Base-by-base conservation (phyloP, 345 rosid genomes). In the Barbarea vulgaris region DNA sequence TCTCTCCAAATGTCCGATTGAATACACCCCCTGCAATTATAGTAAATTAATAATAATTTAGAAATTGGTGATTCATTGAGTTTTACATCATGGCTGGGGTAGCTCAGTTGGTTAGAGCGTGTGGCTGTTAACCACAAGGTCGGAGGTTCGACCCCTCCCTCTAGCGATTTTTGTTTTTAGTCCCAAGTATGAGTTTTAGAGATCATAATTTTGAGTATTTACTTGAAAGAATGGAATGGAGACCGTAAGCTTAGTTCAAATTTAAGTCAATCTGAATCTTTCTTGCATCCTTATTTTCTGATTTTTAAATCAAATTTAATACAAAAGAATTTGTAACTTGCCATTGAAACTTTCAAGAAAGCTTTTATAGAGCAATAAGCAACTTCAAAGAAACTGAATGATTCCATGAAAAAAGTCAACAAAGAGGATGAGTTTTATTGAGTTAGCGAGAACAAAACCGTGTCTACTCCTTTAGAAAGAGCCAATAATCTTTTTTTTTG, bases 111-210 rank as follows among this genome's bases (percentile, higher is more conserved):
- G 91, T 75, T 87, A 89, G 93, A 87, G 87, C 91, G 88, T 90
- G 89, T 86, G 88, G 93, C 89, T 87, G 86, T 89, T 88, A 90
- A 93, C 95, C 88, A 84, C 87, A 91, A 89, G 92, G 92, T 91
- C 86, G 87, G 84, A 88, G 91, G 91, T 91, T 91, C 91, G 65
- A 89, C 74, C 89, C 88, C 90, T 89, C 85, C 84, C 68, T 90
- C 83, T 77, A 81, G 82, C 84, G 86, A 9, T 24, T 8, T 13
- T 31, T 7, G 17, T 59, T 14, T 24, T 44, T 44, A 0, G 13
- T 21, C n/a, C 1, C 22, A 52, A 2, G 3, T 4, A 22, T 22
- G 39, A 39, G 44, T 39, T 39, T 39, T 39, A 39, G 46, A 41
- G 46, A 41, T 41, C 6, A 41, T 13, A 13, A 41, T 41, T 41